phyloP scores from a whole-genome alignment of 495 filamentous ascomycete species.

The Xeromyces bisporus region DNA sequence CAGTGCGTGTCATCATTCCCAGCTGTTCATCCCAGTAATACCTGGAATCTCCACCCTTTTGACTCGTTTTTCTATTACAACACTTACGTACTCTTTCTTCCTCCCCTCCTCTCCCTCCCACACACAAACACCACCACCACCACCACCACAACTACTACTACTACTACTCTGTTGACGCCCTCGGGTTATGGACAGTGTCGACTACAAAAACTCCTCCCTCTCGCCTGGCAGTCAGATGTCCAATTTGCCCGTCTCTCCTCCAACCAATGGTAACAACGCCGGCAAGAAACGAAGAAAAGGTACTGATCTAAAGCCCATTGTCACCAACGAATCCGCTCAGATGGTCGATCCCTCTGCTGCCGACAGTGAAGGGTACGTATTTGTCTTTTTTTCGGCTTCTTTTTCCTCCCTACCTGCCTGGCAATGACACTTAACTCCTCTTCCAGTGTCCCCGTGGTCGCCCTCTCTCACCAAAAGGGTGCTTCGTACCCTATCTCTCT shows the following conservation, averaged over 20 bases:
- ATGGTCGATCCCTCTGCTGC: constrained; percentile 21
- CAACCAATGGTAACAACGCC: constrained; percentile 46
- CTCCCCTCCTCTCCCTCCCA: constrained; percentile 4
- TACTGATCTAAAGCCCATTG: constrained; percentile 74
- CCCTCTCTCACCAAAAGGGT: constrained; percentile 21
- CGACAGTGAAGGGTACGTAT: constrained; percentile 37
- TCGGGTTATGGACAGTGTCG: constrained; percentile 62
- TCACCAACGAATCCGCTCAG: constrained; percentile 54
- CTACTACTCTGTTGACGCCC: too few species aligned
- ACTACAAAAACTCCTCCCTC: constrained; percentile 57
- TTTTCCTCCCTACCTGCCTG: too few species aligned
- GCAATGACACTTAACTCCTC: too few species aligned
- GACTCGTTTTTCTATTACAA: constrained; percentile 1
- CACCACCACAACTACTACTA: too few species aligned
- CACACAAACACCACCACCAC: too few species aligned
- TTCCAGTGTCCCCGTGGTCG: constrained; percentile 8
- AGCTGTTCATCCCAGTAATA: too few species aligned
- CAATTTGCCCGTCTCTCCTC: constrained; percentile 35
- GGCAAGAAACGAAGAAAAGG: constrained; percentile 77
- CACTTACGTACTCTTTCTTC: neutral
- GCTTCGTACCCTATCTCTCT: constrained; percentile 27
- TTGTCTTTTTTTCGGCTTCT: constrained; percentile 2
- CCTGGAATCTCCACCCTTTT: constrained; percentile 1
- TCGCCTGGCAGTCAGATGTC: constrained; percentile 68
- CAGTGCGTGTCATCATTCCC: too few species aligned